phyloP scores from a whole-genome alignment of 352 stramenopile genomes.

The Phytophthora sp. region DNA sequence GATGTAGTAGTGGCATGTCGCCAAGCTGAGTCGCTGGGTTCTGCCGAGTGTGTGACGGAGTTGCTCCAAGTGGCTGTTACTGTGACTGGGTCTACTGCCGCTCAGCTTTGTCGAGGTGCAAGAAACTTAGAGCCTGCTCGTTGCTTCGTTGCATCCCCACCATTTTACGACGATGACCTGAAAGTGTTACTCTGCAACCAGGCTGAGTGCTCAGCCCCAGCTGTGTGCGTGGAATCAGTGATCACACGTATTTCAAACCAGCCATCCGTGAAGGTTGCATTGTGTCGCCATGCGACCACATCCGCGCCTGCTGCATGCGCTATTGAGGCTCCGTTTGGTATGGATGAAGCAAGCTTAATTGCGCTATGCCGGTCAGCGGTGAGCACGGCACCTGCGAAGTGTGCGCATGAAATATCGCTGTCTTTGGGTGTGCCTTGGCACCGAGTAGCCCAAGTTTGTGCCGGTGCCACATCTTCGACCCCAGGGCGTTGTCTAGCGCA shows the following conservation, averaged over 20 bases:
- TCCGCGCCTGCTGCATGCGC: conserved; percentile 39
- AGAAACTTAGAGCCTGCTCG: conserved; percentile 34
- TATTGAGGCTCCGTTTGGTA: conserved; percentile 48
- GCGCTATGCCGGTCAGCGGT: conserved; percentile 42
- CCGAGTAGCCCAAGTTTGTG: conserved; percentile 43
- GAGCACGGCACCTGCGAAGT: conserved; percentile 40
- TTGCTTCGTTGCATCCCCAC: conserved; percentile 45
- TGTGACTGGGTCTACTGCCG: conserved; percentile 2
- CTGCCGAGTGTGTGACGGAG: conserved; percentile 31
- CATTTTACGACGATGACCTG: conserved; percentile 36
- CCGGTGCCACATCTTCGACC: conserved; percentile 31
- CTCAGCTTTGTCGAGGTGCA: conserved; percentile 33
- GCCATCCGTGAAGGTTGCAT: conserved; percentile 17
- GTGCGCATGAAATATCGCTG: conserved; percentile 35
- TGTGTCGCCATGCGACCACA: conserved; percentile 42
- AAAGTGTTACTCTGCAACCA: conserved; percentile 49
- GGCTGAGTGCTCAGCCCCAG: conserved; percentile 42
- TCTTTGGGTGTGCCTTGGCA: conserved; percentile 37
- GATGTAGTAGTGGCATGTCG: conserved; percentile 28
- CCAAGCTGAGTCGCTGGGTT: conserved; percentile 24
- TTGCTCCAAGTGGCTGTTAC: conserved; percentile 11
- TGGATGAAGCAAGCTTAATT: conserved; percentile 40
- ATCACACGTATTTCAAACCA: conserved; percentile 25
- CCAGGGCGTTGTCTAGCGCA: conserved; percentile 55
- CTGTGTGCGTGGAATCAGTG: conserved; percentile 34